A percentile compares a stretch with the other conserved stretches of the same genome.
Conservation (phyloP, 1,284 basidiomycete genomes). For the Ceratobasidium sp. region DNA sequence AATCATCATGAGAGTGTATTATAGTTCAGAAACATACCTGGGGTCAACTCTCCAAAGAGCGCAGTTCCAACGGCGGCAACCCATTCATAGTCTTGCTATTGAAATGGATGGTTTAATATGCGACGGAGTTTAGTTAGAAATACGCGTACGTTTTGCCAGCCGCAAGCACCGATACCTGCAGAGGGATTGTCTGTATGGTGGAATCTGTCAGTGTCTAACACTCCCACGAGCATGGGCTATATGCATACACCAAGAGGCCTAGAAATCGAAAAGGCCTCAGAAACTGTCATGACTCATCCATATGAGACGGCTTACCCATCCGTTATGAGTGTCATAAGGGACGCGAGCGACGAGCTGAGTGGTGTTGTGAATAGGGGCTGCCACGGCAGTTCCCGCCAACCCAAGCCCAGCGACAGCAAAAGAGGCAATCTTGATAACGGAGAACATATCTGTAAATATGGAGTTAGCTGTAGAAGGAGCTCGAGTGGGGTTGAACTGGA, state of each 20-base stretch:
- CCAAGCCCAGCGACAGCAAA: constrained; percentile 12
- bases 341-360: constrained; percentile 30
- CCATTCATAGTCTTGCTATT: constrained; percentile 34
- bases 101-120: not conserved
- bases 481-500: not conserved
- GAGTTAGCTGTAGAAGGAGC: not conserved
- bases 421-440: not conserved
- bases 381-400: not conserved
- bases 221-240: not conserved
- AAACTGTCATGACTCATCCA: not conserved
- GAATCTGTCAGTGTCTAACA: not conserved
- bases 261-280: not conserved
- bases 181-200: constrained; percentile 28
- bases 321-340: constrained; percentile 41
- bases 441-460: not conserved
- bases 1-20: too few species aligned
- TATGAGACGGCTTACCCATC: constrained; percentile 26
- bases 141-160: constrained; percentile 34
- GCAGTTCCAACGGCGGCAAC: constrained; percentile 19
- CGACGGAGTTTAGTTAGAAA: not conserved
- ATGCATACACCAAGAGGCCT: constrained; percentile 42
- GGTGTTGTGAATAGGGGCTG: constrained; percentile 29
- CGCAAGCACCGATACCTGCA: constrained; percentile 31
- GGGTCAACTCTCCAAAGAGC: constrained; percentile 22
- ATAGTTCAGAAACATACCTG: not conserved